phyloP scores from a whole-genome alignment of 148 eudicot species.

The Heliamphora exappendiculata region DNA sequence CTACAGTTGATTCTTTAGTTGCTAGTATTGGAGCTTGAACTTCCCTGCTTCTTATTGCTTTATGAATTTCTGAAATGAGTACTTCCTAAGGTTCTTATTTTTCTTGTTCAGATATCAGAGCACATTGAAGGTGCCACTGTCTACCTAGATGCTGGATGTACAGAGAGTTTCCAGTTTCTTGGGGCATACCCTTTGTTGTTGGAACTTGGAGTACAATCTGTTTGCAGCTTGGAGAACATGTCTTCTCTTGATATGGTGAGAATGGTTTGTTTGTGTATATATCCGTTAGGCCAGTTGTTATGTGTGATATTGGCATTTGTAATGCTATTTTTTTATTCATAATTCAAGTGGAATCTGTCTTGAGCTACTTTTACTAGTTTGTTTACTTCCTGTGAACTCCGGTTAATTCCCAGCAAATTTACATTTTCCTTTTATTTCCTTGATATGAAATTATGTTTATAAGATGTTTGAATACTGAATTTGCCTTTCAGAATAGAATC shows the following conservation, averaged over 20 bases:
- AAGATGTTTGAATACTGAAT: neutral
- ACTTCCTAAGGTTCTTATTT: neutral
- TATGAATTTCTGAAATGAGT: neutral
- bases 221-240: slow-evolving; percentile 91
- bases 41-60: neutral
- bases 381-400: neutral
- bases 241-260: slow-evolving; percentile 71
- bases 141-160: slow-evolving; percentile 88
- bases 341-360: neutral
- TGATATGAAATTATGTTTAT: neutral
- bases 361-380: neutral
- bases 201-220: slow-evolving; percentile 72
- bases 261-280: neutral
- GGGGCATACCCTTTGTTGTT: slow-evolving; percentile 75
- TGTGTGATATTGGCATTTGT: neutral
- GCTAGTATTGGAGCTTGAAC: neutral
- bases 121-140: slow-evolving; percentile 62
- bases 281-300: neutral
- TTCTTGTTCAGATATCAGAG: slow-evolving; percentile 56
- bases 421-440: neutral
- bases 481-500: neutral
- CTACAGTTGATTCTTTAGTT: neutral
- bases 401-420: neutral
- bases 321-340: neutral
- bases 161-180: slow-evolving; percentile 83